Percentiles rank a stretch among this genome's conserved stretches.
Evolutionary conservation across 805 yeast species (phyloP).

Genomic region (Maudiozyma turicensis): DNA sequence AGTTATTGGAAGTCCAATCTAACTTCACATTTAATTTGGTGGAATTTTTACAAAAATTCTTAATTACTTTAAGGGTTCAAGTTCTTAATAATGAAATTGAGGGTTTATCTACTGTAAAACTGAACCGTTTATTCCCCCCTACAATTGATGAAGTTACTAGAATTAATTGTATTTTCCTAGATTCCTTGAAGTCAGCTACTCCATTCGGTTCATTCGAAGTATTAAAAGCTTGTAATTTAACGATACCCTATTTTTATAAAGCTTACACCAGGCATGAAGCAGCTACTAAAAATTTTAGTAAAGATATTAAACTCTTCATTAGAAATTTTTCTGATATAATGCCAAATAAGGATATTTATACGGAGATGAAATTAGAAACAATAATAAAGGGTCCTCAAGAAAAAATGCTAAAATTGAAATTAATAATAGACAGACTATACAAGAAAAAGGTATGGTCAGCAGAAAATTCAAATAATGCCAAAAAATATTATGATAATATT

Average conservation of each 20-base stretch:
- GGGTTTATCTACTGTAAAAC: constrained; percentile 47
- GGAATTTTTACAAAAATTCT: constrained; percentile 63
- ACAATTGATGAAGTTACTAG: constrained; percentile 91
- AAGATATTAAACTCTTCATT: constrained; percentile 36
- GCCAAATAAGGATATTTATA: constrained; percentile 29
- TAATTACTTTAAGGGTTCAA: constrained; percentile 67
- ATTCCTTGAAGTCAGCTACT: constrained; percentile 56
- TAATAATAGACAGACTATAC: constrained; percentile 55
- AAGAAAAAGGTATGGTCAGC: constrained; percentile 34
- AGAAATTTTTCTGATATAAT: constrained; percentile 26
- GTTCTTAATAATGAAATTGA: constrained; percentile 49
- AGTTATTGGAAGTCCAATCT: constrained; percentile 62
- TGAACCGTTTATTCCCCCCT: constrained; percentile 83
- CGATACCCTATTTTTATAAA: constrained; percentile 84
- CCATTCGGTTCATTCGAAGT: constrained; percentile 69
- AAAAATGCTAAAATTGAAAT: constrained; percentile 60
- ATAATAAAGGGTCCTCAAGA: constrained; percentile 56
- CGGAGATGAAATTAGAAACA: constrained; percentile 46
- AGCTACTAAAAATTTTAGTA: constrained; percentile 59
- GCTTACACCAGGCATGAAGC: constrained; percentile 94
- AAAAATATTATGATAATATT: constrained; percentile 42
- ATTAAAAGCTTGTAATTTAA: constrained; percentile 67
- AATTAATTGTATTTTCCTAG: constrained; percentile 75
- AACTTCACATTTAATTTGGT: constrained; percentile 65
- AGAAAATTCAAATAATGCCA: constrained; percentile 17